phyloP scores from a whole-genome alignment of 805 yeast genomes.

The Candida multigemmis region DNA sequence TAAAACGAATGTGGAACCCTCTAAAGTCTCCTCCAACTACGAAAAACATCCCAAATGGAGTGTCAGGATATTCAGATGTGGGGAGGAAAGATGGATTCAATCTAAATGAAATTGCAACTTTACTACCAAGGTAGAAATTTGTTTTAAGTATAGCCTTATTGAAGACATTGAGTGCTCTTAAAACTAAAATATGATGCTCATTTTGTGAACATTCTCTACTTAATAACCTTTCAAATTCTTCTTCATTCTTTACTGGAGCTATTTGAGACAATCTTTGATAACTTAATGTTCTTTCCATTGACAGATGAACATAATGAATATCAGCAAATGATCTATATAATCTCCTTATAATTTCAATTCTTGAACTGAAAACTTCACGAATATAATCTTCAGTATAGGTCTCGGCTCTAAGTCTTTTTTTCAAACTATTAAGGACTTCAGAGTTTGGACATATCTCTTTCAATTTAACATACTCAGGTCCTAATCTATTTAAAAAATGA shows the following conservation, averaged over 20 bases:
- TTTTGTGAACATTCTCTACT: conserved; percentile 68
- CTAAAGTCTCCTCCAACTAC: conserved; percentile 94
- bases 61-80: conserved; percentile 77
- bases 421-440: conserved; percentile 71
- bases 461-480: conserved; percentile 77
- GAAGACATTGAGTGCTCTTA: conserved; percentile 74
- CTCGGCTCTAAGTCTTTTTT: conserved; percentile 85
- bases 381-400: conserved; percentile 85
- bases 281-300: conserved; percentile 70
- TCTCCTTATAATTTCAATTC: conserved; percentile 67
- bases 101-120: conserved; percentile 91
- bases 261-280: conserved; percentile 79
- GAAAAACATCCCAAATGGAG: conserved; percentile 90
- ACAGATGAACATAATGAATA: conserved; percentile 68
- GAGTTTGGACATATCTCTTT: conserved; percentile 53
- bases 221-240: conserved; percentile 63
- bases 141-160: conserved; percentile 87
- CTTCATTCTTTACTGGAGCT: conserved; percentile 64
- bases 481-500: conserved; percentile 89
- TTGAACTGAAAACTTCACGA: conserved; percentile 61
- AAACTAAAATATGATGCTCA: conserved; percentile 68
- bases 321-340: conserved; percentile 89
- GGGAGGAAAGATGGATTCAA: conserved; percentile 84
- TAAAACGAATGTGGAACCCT: conserved; percentile 94
- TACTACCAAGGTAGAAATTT: conserved; percentile 86